Percentiles rank a stretch among this genome's conserved stretches.
These are phyloP conservation scores for Cercospora sp. DNA, from an alignment of 2,329 filamentous ascomycete species.

Conservation along the genomic window DNA sequence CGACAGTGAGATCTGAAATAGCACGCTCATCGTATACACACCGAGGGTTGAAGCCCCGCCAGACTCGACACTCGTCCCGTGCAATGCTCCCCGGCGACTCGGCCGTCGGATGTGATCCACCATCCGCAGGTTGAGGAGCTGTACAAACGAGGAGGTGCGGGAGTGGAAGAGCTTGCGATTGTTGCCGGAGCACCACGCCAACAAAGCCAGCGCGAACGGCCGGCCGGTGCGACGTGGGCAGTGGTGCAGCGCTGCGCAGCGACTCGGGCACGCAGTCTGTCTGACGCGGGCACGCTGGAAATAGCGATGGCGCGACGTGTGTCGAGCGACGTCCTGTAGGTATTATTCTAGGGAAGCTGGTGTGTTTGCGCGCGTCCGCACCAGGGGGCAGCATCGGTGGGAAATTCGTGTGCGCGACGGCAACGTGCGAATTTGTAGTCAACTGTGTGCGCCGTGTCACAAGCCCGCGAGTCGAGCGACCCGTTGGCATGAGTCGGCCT, in stretches of 20 bases:
- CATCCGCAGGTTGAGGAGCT: not conserved
- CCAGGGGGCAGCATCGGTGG: not conserved
- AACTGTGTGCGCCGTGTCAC: not conserved
- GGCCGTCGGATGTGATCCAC: not conserved
- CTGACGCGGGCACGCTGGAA: not conserved
- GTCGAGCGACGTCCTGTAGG: not conserved
- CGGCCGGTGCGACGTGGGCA: not conserved
- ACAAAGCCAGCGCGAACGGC: not conserved
- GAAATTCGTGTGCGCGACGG: not conserved
- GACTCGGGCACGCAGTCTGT: not conserved
- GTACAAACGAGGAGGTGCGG: conserved; percentile 10
- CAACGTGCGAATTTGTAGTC: not conserved
- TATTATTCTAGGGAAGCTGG: not conserved
- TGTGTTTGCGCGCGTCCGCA: not conserved
- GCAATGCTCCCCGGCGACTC: not conserved
- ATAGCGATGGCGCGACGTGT: not conserved
- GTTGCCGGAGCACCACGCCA: not conserved
- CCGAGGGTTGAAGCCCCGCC: not conserved
- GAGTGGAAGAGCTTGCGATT: not conserved
- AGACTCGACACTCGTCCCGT: not conserved
- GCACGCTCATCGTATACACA: not conserved
- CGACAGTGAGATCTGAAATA: not conserved
- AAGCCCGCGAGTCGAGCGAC: not conserved
- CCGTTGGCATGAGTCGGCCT: not conserved
- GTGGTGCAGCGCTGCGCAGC: not conserved